phyloP scores from a whole-genome alignment of 148 eudicot species.

The Cornus controversa region DNA sequence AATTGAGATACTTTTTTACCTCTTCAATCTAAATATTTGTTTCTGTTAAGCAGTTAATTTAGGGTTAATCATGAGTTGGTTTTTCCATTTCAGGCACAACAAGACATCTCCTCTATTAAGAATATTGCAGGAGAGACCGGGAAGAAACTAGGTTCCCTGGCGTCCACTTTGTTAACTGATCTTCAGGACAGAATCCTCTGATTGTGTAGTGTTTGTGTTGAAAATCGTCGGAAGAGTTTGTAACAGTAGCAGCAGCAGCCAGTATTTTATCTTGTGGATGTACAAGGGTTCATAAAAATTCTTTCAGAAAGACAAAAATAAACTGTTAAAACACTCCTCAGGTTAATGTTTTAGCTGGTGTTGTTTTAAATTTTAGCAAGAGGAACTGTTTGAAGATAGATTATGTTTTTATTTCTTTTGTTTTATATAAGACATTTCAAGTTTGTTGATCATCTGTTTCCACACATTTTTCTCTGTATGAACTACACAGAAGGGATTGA shows the following conservation, averaged over 20 bases:
- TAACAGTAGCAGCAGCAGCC: constrained; percentile 24
- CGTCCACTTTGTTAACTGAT: constrained; percentile 66
- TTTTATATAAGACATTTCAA: background rate
- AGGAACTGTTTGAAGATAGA: background rate
- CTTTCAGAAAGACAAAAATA: constrained; percentile 23
- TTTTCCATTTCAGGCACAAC: constrained; percentile 70
- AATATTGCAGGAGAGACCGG: constrained; percentile 98
- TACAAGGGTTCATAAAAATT: constrained; percentile 32
- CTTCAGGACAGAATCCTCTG: constrained; percentile 86
- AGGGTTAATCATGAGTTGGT: background rate
- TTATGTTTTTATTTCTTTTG: background rate
- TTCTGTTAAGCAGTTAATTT: background rate
- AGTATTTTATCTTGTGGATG: constrained; percentile 21
- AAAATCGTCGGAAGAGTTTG: constrained; percentile 26
- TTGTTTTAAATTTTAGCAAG: background rate
- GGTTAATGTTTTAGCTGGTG: constrained; percentile 7
- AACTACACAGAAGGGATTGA: too few species aligned
- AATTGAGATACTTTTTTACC: background rate
- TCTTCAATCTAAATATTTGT: background rate
- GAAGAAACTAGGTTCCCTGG: constrained; percentile 77
- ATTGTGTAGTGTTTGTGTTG: constrained; percentile 11
- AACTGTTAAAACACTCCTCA: constrained; percentile 11
- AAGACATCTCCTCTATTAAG: constrained; percentile 87
- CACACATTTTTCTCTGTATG: background rate
- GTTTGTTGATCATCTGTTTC: background rate